Conservation (phyloP, 257 asterid genomes). For the Eucommia ulmoides region DNA sequence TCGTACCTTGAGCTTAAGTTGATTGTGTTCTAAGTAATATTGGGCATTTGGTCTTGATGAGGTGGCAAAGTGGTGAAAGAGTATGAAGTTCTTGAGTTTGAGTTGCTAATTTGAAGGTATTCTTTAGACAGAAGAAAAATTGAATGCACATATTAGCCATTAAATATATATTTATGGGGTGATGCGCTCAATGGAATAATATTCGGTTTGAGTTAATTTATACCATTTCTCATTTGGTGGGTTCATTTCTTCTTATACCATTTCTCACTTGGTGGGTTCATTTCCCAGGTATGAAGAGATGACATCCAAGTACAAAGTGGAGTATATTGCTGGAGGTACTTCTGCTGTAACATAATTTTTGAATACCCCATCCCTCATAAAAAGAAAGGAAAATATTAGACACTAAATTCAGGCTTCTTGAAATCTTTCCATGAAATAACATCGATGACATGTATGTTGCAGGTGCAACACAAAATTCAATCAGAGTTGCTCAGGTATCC, state of each 20-base stretch:
- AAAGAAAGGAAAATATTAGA: no score
- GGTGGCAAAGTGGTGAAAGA: no score
- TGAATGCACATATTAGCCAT: neutral
- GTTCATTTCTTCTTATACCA: neutral
- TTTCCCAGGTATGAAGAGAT: constrained; percentile 79
- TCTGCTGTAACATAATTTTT: neutral
- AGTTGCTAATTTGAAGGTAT: neutral
- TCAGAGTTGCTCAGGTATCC: constrained; percentile 88
- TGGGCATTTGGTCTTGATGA: neutral
- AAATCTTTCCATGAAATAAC: neutral
- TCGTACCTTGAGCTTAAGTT: neutral
- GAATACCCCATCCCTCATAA: neutral
- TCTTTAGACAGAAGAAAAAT: neutral
- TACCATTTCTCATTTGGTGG: neutral
- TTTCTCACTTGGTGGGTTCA: constrained; percentile 9
- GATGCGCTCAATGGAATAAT: neutral
- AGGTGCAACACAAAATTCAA: constrained; percentile 97
- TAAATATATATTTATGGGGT: neutral
- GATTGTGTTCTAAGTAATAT: neutral
- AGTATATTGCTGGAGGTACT: constrained; percentile 95
- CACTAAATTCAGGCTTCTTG: no score
- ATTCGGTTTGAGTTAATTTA: neutral
- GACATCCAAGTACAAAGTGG: constrained; percentile 70
- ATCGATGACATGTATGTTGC: constrained; percentile 7
- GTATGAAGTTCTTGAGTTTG: neutral